Percentiles rank a stretch among this genome's conserved stretches.
phyloP scores from a whole-genome alignment of 2,329 filamentous ascomycete species.

The Pseudopyrenochaeta lycopersici region DNA sequence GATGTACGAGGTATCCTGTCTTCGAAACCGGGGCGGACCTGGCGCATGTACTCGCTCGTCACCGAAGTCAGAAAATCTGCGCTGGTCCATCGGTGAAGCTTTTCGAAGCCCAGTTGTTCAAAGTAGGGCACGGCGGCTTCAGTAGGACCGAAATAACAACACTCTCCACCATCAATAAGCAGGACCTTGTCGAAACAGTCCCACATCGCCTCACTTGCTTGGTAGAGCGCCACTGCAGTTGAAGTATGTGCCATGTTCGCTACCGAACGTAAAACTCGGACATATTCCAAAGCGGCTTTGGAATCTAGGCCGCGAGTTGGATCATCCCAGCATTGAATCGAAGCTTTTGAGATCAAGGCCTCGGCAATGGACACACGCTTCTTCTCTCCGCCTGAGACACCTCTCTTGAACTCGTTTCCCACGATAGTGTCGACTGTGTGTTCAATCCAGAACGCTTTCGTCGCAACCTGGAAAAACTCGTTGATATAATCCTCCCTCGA shows the following conservation, averaged over 20 bases:
- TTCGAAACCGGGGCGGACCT: constrained; percentile 51
- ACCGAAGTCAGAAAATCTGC: constrained; percentile 79
- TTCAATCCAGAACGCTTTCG: constrained; percentile 60
- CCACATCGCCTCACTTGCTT: constrained; percentile 60
- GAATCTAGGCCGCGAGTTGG: constrained; percentile 48
- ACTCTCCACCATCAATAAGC: constrained; percentile 76
- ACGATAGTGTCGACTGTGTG: constrained; percentile 73
- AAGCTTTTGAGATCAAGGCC: constrained; percentile 64
- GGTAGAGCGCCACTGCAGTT: constrained; percentile 67
- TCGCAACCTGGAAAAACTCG: constrained; percentile 53
- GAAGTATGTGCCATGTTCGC: constrained; percentile 60
- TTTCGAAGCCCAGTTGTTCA: constrained; percentile 72
- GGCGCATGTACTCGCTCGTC: constrained; percentile 56
- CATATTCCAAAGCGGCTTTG: constrained; percentile 63
- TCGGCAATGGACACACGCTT: constrained; percentile 76
- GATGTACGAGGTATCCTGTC: constrained; percentile 50
- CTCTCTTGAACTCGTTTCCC: constrained; percentile 71
- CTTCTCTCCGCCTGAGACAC: constrained; percentile 73
- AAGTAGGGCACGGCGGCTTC: constrained; percentile 69
- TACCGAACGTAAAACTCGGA: constrained; percentile 60
- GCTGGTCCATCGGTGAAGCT: constrained; percentile 66
- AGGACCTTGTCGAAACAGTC: constrained; percentile 75
- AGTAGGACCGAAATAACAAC: constrained; percentile 76
- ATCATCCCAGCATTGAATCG: constrained; percentile 63
- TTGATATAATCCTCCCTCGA: constrained; percentile 56